Conservation (phyloP, 2,329 filamentous ascomycete species). For the Pseudogymnoascus sp. region DNA sequence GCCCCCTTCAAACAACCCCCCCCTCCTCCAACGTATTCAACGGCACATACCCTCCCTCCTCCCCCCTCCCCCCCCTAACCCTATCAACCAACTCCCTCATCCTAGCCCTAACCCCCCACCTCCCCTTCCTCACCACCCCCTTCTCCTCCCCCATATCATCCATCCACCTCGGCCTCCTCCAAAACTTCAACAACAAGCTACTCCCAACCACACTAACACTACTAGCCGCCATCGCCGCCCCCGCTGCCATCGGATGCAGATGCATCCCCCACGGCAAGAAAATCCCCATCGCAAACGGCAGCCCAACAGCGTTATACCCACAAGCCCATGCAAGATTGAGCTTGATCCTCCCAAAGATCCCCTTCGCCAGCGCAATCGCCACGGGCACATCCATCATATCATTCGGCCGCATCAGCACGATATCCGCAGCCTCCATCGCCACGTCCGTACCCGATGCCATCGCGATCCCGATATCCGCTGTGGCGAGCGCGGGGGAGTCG, state of each 20-base stretch:
- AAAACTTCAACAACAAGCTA: slow-evolving; percentile 76
- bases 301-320: slow-evolving; percentile 80
- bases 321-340: slow-evolving; percentile 89
- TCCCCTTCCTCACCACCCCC: slow-evolving; percentile 29
- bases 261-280: slow-evolving; percentile 84
- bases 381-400: slow-evolving; percentile 91
- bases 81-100: slow-evolving; percentile 33
- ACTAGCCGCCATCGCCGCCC: slow-evolving; percentile 85
- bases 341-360: slow-evolving; percentile 89
- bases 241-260: slow-evolving; percentile 88
- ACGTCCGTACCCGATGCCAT: slow-evolving; percentile 91
- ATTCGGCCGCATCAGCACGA: slow-evolving; percentile 89
- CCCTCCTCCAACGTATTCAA: slow-evolving; percentile 31
- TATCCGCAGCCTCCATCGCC: slow-evolving; percentile 92
- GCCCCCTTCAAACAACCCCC: not conserved
- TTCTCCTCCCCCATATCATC: slow-evolving; percentile 57
- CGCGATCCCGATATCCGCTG: slow-evolving; percentile 86
- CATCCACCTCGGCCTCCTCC: slow-evolving; percentile 83
- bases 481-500: slow-evolving; percentile 89
- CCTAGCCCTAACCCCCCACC: slow-evolving; percentile 33
- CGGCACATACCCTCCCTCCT: slow-evolving; percentile 51
- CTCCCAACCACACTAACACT: slow-evolving; percentile 84
- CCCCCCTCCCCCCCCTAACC: slow-evolving; percentile 31
- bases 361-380: slow-evolving; percentile 68
- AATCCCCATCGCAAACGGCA: slow-evolving; percentile 95